Conservation (phyloP, 768 basidiomycete species). For the Lentinus tigrinus region DNA sequence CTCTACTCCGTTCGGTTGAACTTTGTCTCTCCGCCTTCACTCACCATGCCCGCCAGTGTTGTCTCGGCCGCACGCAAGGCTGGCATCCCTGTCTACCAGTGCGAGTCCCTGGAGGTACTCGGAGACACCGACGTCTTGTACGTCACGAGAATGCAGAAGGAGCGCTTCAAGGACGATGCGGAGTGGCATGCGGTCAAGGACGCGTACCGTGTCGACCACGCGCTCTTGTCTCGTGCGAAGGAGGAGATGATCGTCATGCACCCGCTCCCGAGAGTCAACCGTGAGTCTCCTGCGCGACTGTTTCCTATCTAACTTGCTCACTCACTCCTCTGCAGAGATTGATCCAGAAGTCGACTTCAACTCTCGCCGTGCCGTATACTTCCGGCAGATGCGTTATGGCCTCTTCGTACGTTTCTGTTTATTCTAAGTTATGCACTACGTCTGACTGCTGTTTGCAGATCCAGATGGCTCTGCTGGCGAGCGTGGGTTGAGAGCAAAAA, state of each 20-base stretch:
- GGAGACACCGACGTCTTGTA: slow-evolving; percentile 94
- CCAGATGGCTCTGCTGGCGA: too few relatives aligned
- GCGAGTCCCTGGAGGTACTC: slow-evolving; percentile 87
- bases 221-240: slow-evolving; percentile 89
- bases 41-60: slow-evolving; percentile 88
- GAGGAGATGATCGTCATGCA: slow-evolving; percentile 99
- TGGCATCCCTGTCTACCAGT: slow-evolving; percentile 74
- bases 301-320: slow-evolving; percentile 10
- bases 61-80: slow-evolving; percentile 82
- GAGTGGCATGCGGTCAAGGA: slow-evolving; percentile 94
- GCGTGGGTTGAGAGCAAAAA: too few relatives aligned
- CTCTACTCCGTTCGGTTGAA: slow-evolving; percentile 93
- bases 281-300: too few relatives aligned
- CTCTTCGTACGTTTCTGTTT: slow-evolving; percentile 74
- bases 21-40: slow-evolving; percentile 85
- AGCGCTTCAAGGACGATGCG: slow-evolving; percentile 76
- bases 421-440: too few relatives aligned
- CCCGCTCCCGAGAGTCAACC: slow-evolving; percentile 91
- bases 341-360: slow-evolving; percentile 99
- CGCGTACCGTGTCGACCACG: slow-evolving; percentile 90
- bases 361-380: slow-evolving; percentile 89
- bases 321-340: slow-evolving; percentile 65
- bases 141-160: slow-evolving; percentile 94
- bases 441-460: too few relatives aligned
- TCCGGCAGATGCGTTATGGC: slow-evolving; percentile 98